Base-by-base conservation (phyloP, 208 protist genomes). In the Crithidia bombi region DNA sequence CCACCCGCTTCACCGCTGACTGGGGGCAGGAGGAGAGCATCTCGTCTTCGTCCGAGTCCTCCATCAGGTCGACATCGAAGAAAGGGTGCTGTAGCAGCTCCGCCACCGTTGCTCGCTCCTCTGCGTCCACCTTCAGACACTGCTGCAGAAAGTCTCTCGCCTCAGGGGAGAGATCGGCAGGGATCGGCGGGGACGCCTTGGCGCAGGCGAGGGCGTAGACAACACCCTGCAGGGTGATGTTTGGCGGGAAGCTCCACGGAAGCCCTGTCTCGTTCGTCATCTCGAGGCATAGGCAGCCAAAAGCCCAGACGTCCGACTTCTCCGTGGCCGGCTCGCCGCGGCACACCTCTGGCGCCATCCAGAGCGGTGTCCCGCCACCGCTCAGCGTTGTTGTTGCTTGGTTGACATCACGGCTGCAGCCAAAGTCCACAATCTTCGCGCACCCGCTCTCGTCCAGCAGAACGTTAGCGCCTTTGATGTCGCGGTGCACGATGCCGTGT, bases 351-450 rank as follows among this genome's bases (percentile, higher is more conserved):
- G 90, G 87, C 23, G 90, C 82, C 90, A 95, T 95, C 87, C 90
- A 95, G 46, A 88, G 65, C 35, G 85, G 85, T 15, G 90, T 95
- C 0, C 90, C 90, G 25, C 83, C 78, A 3, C 77, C 77, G 21
- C 76, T 73, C 26, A 84, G 28, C 55, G 85, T 89, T 35, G 64
- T 78, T 26, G 75, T 77, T 0, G 56, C 41, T 41, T 85, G 64
- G 30, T 86, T 89, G 9, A 92, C 41, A 64, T 95, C 77, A 15
- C 91, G 92, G 49, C 86, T 94, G 43, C 89, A 93, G 52, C 95
- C 95, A 82, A 98, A 98, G 59, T 98, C 96, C 17, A 90, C 93
- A 68, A 98, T 93, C 75, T 98, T 98, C 6, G 92, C 85, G 28
- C 63, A 81, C 21, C 93, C 94, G 15, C 82, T 77, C 65, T 93